phyloP scores from a whole-genome alignment of 1,284 basidiomycete species.

The Apiotrichum brassicae region DNA sequence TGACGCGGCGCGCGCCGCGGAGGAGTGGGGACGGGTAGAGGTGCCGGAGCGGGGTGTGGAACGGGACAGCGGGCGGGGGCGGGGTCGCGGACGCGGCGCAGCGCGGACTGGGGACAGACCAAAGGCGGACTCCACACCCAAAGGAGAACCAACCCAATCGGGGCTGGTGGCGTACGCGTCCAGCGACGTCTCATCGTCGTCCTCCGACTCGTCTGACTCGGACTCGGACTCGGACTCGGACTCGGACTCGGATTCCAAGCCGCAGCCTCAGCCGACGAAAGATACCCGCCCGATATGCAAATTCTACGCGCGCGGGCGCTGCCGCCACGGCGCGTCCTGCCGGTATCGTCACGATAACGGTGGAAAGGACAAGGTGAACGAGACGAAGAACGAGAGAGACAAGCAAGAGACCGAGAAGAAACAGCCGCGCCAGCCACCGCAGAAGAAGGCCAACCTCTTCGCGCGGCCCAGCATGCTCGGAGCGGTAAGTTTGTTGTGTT shows the following conservation, averaged over 20 bases:
- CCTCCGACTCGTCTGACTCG: slow-evolving; percentile 4
- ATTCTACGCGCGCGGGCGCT: slow-evolving; percentile 37
- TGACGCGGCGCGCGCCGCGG: slow-evolving; percentile 34
- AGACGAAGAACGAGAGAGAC: background rate
- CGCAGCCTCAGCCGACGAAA: background rate
- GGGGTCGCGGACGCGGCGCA: background rate
- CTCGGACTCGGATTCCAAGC: slow-evolving; percentile 18
- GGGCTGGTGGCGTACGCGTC: too few relatives aligned
- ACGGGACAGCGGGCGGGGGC: background rate
- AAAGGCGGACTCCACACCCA: too few relatives aligned
- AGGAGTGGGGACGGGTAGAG: slow-evolving; percentile 41
- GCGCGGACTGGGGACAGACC: too few relatives aligned
- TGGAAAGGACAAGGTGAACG: background rate
- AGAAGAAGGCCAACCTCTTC: slow-evolving; percentile 60
- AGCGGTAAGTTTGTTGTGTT: slow-evolving; percentile 54
- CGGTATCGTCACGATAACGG: slow-evolving; percentile 25
- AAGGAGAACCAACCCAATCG: too few relatives aligned
- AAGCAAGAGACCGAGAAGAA: background rate
- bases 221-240: slow-evolving; percentile 16
- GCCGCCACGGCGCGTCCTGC: slow-evolving; percentile 35
- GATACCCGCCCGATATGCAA: slow-evolving; percentile 25
- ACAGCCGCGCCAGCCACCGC: slow-evolving; percentile 52
- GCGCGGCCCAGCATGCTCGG: slow-evolving; percentile 63
- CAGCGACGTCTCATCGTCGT: too few relatives aligned
- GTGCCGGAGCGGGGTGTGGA: background rate